phyloP scores from a whole-genome alignment of 2,329 filamentous ascomycete species.

The Onygena corvina region DNA sequence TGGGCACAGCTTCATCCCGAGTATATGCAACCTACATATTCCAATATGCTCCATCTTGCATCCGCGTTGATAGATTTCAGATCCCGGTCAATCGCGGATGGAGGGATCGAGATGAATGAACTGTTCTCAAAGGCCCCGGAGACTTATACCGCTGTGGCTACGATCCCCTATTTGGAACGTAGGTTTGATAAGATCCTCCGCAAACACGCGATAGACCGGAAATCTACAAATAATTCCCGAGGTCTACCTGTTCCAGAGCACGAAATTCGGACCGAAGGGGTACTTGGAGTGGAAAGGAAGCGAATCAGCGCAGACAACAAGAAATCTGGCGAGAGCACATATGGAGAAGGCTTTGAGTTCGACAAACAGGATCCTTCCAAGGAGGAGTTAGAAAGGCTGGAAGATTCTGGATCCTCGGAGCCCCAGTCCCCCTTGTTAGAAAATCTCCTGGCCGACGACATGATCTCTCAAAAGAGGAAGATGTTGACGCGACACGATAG shows the following conservation, averaged over 20 bases:
- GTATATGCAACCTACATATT: slow-evolving; percentile 35
- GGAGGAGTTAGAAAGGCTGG: not conserved
- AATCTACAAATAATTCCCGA: slow-evolving; percentile 16
- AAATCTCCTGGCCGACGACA: slow-evolving; percentile 11
- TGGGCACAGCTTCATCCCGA: slow-evolving; percentile 30
- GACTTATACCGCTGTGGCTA: slow-evolving; percentile 28
- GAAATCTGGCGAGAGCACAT: not conserved
- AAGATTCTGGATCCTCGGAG: slow-evolving; percentile 3
- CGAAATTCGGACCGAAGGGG: slow-evolving; percentile 28
- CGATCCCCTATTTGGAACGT: slow-evolving; percentile 31
- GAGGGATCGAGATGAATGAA: slow-evolving; percentile 21
- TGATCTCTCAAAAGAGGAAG: slow-evolving; percentile 4
- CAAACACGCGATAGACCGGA: slow-evolving; percentile 20
- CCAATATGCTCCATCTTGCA: slow-evolving; percentile 34
- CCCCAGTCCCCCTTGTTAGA: slow-evolving; percentile 8
- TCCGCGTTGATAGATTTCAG: slow-evolving; percentile 30
- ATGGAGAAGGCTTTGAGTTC: not conserved
- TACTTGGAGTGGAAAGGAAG: slow-evolving; percentile 19
- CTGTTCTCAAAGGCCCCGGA: slow-evolving; percentile 25
- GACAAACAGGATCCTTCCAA: not conserved
- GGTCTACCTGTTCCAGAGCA: slow-evolving; percentile 10
- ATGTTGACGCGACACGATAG: too few species aligned
- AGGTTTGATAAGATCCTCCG: slow-evolving; percentile 33
- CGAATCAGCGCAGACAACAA: not conserved
- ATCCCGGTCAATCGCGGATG: slow-evolving; percentile 25